Evolutionary conservation across 768 basidiomycete genomes (phyloP).

Genomic region (Tylopilus plumbeoviolaceoides): DNA sequence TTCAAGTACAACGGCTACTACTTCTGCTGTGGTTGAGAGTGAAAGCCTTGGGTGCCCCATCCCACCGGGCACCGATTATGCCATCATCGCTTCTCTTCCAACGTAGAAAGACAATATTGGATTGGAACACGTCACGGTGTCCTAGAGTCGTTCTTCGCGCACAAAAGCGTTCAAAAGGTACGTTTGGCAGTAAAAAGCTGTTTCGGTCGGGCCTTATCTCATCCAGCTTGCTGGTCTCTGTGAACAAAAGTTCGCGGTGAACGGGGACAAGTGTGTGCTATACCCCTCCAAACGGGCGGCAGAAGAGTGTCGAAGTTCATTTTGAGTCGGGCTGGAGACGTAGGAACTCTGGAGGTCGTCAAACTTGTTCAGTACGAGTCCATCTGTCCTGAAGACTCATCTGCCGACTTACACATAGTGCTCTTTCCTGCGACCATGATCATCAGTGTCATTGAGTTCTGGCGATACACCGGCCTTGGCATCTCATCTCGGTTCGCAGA

Average conservation of each 20-base stretch:
- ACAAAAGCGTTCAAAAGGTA: conserved; percentile 80
- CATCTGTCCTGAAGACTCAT: conserved; percentile 58
- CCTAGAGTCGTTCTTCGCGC: conserved; percentile 67
- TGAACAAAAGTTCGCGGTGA: conserved; percentile 2
- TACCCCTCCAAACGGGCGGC: conserved; percentile 72
- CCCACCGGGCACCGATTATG: no score
- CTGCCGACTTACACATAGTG: conserved; percentile 71
- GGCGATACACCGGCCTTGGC: conserved; percentile 92
- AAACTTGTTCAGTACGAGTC: conserved; percentile 68
- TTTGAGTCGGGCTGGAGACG: conserved; percentile 41
- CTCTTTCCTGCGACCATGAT: conserved; percentile 64
- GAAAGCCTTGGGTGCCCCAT: no score
- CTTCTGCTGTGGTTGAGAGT: no score
- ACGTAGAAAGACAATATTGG: no score
- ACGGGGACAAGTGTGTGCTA: conserved; percentile 72
- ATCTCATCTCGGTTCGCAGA: conserved; percentile 90
- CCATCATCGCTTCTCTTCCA: no score
- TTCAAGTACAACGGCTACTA: no score
- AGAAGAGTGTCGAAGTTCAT: conserved; percentile 75
- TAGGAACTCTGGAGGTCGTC: conserved; percentile 41
- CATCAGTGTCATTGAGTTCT: conserved; percentile 79
- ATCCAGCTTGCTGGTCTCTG: not conserved
- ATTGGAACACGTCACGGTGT: no score
- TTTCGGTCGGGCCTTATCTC: not conserved
- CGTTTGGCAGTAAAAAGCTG: conserved; percentile 15